A percentile compares a stretch with the other conserved stretches of the same genome.
Conservation (phyloP, 1,284 basidiomycete species). For the Tausonia pullulans region DNA sequence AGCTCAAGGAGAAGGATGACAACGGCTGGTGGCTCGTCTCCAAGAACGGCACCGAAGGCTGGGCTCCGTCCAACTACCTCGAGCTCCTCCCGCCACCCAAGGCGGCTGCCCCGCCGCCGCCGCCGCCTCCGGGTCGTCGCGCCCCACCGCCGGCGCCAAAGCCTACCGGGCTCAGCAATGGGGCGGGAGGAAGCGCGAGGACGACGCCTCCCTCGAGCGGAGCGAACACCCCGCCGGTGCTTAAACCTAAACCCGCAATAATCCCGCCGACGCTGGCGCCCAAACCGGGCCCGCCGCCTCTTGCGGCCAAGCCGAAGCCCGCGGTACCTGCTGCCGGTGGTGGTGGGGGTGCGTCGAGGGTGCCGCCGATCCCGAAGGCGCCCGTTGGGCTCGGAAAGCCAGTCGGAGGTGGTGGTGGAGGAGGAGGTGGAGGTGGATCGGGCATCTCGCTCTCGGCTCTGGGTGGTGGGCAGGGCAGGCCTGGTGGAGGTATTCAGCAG, state of each 20-base stretch:
- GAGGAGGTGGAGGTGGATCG: constrained; percentile 5
- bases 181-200: too few species aligned
- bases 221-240: constrained; percentile 42
- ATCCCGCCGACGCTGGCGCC: constrained; percentile 30
- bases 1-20: constrained; percentile 84
- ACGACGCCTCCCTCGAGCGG: too few species aligned
- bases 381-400: constrained; percentile 14
- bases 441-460: constrained; percentile 1
- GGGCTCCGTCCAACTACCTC: constrained; percentile 68
- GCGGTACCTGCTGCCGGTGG: constrained; percentile 15
- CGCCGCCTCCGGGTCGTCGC: constrained; percentile 53
- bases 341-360: constrained; percentile 6
- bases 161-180: constrained; percentile 39
- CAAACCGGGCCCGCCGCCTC: constrained; percentile 37
- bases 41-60: constrained; percentile 73
- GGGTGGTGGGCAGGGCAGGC: constrained; percentile 7
- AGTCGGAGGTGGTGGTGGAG: constrained; percentile 14
- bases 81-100: constrained; percentile 58
- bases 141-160: constrained; percentile 40
- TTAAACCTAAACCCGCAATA: constrained; percentile 22
- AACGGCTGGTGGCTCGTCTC: constrained; percentile 97
- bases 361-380: constrained; percentile 26
- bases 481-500: constrained; percentile 17
- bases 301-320: constrained; percentile 22
- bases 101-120: constrained; percentile 50